Conservation (phyloP, 768 basidiomycete genomes). For the Hebeloma cylindrosporum region DNA sequence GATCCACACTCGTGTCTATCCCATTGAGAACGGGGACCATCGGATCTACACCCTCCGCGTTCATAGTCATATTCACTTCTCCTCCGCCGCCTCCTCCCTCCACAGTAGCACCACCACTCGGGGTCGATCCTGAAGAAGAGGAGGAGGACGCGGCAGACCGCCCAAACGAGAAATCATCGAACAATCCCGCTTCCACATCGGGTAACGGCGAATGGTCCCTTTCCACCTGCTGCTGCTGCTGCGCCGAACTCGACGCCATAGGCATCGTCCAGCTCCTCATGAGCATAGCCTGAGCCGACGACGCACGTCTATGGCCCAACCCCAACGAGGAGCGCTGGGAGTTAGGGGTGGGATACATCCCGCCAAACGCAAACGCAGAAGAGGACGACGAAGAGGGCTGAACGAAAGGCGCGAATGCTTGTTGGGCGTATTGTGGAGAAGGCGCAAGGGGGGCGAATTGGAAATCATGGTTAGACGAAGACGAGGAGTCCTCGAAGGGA, state of each 20-base stretch:
- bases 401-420: background rate
- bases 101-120: no score
- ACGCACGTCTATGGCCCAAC: conserved; percentile 14
- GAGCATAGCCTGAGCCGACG: conserved; percentile 14
- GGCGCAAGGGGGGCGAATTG: conserved; percentile 1
- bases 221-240: conserved; percentile 5
- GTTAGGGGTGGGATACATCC: conserved; percentile 4
- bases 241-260: background rate
- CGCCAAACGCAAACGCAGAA: no score
- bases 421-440: background rate
- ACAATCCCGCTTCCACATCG: conserved; percentile 16
- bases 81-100: no score
- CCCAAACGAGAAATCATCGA: conserved; percentile 16
- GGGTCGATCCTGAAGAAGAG: no score
- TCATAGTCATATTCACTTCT: no score
- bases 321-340: conserved; percentile 8
- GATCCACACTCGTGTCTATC: no score
- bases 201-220: conserved; percentile 18
- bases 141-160: background rate
- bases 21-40: no score
- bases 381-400: conserved; percentile 1
- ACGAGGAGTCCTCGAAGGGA: conserved; percentile 2
- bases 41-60: no score
- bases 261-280: conserved; percentile 17
- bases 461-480: background rate